Evolutionary conservation across 441 rosid genomes (phyloP), one percentile per base, ranked within the genome.

Genomic region (Raphanus hybrid): DNA sequence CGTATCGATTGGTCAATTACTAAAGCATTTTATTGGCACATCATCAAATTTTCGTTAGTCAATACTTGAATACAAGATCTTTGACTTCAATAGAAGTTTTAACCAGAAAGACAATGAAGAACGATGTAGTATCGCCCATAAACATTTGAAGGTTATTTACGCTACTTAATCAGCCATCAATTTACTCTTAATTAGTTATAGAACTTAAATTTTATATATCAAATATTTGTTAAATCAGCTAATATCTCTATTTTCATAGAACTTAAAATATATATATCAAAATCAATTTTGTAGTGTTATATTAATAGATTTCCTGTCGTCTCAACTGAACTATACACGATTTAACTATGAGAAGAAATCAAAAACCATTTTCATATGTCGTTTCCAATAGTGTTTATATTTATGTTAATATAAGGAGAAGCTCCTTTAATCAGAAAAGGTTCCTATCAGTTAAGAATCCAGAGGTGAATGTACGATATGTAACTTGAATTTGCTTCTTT

Each of bases 391-490:
- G 59, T 54, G 59, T 54, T 54, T 54, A 54, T 3, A 16, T 23
- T 54, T 54, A 16, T 14, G 16, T 50, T 50, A 54, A 16, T 15
- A 10, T 7, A 54, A 23, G 0, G 26, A 54, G 18, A 61, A 29
- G 39, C 65, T 60, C 65, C 3, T 61, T 60, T 60, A 60, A 60
- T 60, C 37, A 27, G 9, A 60, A 37, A 23, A 12, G 39, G 39
- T 29, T 61, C 65, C 39, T 29, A 7, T 61, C 65, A 61, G 10
- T 60, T 60, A 60, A 61, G 5, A 61, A 61, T 6, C 39, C 16
- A 12, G 9, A 29, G 8, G 10, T 61, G 65, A 61, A 61, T 61
- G 39, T 6, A 29, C 29, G 15, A 23, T 58, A 58, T 58, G 8
- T 10, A 58, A 58, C 34, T 23, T 58, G 20, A 52, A 52, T 52